Evolutionary conservation across 1,284 basidiomycete species (phyloP).

Genomic region (Rhodotorula sp.): DNA sequence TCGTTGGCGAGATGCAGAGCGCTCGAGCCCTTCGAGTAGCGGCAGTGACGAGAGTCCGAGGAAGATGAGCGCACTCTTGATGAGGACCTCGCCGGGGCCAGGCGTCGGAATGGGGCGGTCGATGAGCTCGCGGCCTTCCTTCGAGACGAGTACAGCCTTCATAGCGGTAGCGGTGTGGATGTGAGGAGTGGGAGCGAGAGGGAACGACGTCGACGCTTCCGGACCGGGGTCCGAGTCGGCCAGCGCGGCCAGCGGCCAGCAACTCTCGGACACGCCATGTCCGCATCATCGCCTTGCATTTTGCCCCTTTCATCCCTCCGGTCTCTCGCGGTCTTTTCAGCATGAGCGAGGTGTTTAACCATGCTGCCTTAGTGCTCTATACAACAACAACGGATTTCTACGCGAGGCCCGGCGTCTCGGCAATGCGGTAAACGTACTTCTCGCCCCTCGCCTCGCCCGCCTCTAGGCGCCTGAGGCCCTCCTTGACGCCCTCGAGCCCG

Average conservation of each 20-base stretch:
- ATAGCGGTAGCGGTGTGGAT: background rate
- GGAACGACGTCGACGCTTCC: background rate
- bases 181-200: too few relatives aligned
- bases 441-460: conserved; percentile 46
- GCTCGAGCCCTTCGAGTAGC: background rate
- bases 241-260: too few relatives aligned
- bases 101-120: conserved; percentile 34
- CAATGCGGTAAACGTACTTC: conserved; percentile 51
- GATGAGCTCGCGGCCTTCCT: conserved; percentile 24
- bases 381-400: background rate
- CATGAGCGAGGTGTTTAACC: too few relatives aligned
- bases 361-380: background rate
- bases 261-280: too few relatives aligned
- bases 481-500: conserved; percentile 47
- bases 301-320: too few relatives aligned
- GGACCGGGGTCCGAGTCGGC: too few relatives aligned
- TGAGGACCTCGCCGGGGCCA: conserved; percentile 46
- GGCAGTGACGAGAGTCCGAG: background rate
- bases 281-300: background rate
- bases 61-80: conserved; percentile 42
- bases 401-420: conserved; percentile 42
- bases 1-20: too few relatives aligned
- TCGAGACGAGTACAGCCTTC: conserved; percentile 40
- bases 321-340: too few relatives aligned
- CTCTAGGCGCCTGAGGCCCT: conserved; percentile 46